phyloP scores from a whole-genome alignment of 768 basidiomycete species.

The Coprinellus micaceus region DNA sequence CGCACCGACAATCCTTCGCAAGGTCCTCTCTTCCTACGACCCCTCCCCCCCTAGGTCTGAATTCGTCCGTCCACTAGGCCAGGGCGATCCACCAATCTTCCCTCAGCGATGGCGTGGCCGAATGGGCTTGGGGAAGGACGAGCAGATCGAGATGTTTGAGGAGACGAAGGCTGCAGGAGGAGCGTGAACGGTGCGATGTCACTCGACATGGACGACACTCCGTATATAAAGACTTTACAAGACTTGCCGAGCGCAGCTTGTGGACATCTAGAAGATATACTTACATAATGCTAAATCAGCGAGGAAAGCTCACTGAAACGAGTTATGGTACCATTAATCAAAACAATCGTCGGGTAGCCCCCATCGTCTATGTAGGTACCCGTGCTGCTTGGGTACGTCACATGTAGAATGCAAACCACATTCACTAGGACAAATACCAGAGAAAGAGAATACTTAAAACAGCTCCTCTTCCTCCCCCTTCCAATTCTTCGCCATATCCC shows the following conservation, averaged over 20 bases:
- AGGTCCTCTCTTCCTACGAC: slow-evolving; percentile 29
- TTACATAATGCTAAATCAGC: neutral
- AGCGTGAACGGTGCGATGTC: neutral
- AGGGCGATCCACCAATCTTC: slow-evolving; percentile 34
- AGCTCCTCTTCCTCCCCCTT: slow-evolving; percentile 77
- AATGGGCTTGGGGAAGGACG: slow-evolving; percentile 60
- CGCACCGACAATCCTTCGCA: slow-evolving; percentile 50
- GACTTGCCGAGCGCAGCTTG: too few species aligned
- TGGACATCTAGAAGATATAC: neutral
- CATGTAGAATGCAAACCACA: too few species aligned
- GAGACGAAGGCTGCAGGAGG: neutral
- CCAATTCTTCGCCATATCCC: slow-evolving; percentile 94
- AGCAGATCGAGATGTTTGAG: slow-evolving; percentile 42
- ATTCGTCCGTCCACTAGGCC: slow-evolving; percentile 21
- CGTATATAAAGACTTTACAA: too few species aligned
- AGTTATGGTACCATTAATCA: neutral
- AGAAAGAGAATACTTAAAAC: slow-evolving; percentile 46
- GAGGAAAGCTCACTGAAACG: neutral
- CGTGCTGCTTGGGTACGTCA: too few species aligned
- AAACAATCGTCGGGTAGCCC: too few species aligned
- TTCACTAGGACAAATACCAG: neutral
- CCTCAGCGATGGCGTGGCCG: slow-evolving; percentile 65
- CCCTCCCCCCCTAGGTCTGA: neutral
- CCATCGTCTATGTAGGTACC: too few species aligned
- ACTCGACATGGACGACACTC: too few species aligned